Conservation (phyloP, 306 rosid species). For the Mimosa bimucronata region DNA sequence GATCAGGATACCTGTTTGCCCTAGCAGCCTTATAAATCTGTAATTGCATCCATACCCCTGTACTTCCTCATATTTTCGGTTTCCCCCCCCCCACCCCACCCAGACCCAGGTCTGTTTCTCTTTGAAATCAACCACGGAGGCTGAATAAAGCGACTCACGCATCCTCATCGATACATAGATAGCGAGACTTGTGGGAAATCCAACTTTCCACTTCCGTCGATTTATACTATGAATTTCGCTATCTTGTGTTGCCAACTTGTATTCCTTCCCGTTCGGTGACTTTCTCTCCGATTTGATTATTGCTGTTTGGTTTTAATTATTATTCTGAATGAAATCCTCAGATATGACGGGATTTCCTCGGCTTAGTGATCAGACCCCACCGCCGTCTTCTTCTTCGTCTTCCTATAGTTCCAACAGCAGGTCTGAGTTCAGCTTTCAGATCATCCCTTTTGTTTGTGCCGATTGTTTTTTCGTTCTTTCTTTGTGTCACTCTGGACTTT, state of each 20-base stretch:
- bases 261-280: constrained; percentile 37
- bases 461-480: not conserved
- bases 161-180: not conserved
- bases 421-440: constrained; percentile 40
- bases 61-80: not conserved
- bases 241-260: not conserved
- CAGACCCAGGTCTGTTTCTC: constrained; percentile 32
- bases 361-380: constrained; percentile 47
- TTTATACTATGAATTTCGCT: constrained; percentile 17
- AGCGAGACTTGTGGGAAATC: constrained; percentile 16
- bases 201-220: not conserved
- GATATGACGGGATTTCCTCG: constrained; percentile 51
- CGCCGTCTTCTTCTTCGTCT: constrained; percentile 45
- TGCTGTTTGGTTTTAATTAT: constrained; percentile 23
- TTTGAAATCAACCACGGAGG: constrained; percentile 44
- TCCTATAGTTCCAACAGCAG: constrained; percentile 48
- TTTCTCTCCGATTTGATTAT: constrained; percentile 44
- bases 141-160: constrained; percentile 33
- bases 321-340: constrained; percentile 39
- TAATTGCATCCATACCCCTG: not conserved
- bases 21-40: not conserved
- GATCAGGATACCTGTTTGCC: not conserved
- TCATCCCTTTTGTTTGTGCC: not conserved
- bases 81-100: constrained; percentile 7
- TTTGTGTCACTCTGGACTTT: not conserved